Evolutionary conservation across 192 early-diverging fungal genomes (phyloP), one percentile per base, ranked within the genome.

Genomic region (Backusella sp.): DNA sequence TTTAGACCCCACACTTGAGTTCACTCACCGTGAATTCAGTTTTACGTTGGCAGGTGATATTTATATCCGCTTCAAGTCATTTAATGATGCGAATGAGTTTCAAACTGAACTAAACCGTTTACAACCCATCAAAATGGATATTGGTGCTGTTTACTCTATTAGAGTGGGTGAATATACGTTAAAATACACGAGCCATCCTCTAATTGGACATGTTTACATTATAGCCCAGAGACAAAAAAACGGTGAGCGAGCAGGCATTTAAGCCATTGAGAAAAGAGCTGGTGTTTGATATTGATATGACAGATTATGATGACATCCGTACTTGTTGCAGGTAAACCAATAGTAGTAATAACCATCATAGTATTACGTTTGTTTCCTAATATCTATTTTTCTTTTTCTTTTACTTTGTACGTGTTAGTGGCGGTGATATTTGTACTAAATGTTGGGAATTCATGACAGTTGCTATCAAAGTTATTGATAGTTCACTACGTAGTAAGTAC

Each of bases 201-300:
- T 21, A 21, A 21, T 21, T 56, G 19, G 6, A 21, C 8, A 21
- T 53, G 4, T 53, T 53, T 53, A 21, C 8, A 75, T 76, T 76
- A 1, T 76, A 92, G 87, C 98, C 98, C 19, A 93, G 90, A 76
- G 91, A 98, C 53, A 94, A 92, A 68, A 96, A 94, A 77, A 86
- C 88, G 23, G 81, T 96, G 19, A 79, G 82, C 41, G 86, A 92
- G 1, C 87, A 88, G 5, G 91, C 89, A 8, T 96, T 97, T 76
- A 79, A 86, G 12, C 93, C 98, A 0, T 80, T 91, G 11, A 86
- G 94, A 68, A 93, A 96, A 73, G 98, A 99, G 79, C 84, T 99
- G 46, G 94, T 99, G 35, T 96, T 99, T 88, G 98, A 99, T 92
- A 97, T 99, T 74, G 98, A 99, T 88, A 96, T 99, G 96, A 97